These are phyloP conservation scores for Vigna hirtella DNA, from an alignment of 306 rosid species.

Conservation along the genomic window DNA sequence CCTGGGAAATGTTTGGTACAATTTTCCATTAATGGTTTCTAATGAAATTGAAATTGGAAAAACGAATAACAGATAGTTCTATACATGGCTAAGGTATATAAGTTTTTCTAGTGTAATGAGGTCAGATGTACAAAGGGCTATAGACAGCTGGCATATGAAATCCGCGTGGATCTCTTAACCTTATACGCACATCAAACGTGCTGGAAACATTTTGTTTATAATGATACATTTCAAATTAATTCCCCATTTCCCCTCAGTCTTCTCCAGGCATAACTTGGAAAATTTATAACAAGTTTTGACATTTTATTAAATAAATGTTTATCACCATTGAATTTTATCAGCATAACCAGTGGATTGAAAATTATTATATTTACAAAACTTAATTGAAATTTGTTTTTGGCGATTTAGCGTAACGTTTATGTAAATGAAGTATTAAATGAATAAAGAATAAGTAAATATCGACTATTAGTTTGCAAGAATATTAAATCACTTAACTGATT, in stretches of 20 bases:
- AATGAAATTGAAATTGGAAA: slow-evolving; percentile 37
- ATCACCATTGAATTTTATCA: not conserved
- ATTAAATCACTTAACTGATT: not conserved
- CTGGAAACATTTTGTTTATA: slow-evolving; percentile 18
- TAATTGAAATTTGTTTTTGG: not conserved
- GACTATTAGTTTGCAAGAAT: not conserved
- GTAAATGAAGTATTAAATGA: too few species aligned
- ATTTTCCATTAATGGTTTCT: slow-evolving; percentile 30
- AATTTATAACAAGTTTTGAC: not conserved
- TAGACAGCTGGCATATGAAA: slow-evolving; percentile 7
- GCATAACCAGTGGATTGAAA: not conserved
- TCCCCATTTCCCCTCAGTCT: not conserved
- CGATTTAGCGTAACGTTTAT: not conserved
- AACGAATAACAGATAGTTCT: slow-evolving; percentile 23
- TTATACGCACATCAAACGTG: not conserved
- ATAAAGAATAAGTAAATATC: not conserved
- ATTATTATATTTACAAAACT: not conserved
- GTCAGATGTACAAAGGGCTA: slow-evolving; percentile 34
- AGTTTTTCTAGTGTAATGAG: slow-evolving; percentile 15
- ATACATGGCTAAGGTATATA: slow-evolving; percentile 25
- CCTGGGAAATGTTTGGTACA: slow-evolving; percentile 33
- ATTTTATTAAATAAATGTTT: not conserved
- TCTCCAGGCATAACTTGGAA: not conserved
- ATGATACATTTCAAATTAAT: not conserved
- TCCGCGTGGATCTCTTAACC: not conserved